Conservation (phyloP, 176 grass and related monocot species). For the Avena sativa region DNA sequence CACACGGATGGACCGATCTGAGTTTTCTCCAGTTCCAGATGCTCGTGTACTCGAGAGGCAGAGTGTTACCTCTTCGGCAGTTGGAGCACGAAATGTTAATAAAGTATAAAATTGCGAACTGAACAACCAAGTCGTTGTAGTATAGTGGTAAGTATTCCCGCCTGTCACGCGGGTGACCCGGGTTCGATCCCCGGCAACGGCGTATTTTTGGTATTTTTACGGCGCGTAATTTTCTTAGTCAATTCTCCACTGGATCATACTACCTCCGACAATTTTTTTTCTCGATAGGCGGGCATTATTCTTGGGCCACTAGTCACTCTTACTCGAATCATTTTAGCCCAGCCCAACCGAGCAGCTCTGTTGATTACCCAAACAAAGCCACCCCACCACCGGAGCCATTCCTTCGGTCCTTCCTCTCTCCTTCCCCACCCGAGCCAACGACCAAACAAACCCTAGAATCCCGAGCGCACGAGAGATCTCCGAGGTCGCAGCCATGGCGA, state of each 20-base stretch:
- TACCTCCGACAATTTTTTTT: too few relatives aligned
- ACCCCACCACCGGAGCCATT: neutral
- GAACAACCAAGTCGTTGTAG: neutral
- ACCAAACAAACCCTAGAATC: constrained; percentile 52
- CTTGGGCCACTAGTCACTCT: neutral
- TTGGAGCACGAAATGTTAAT: too few relatives aligned
- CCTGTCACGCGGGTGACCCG: constrained; percentile 69
- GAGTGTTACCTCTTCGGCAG: too few relatives aligned
- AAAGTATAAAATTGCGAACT: too few relatives aligned
- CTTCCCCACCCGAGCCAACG: constrained; percentile 37
- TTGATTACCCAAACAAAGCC: constrained; percentile 29
- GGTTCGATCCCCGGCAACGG: constrained; percentile 98
- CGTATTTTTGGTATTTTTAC: neutral
- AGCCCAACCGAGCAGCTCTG: neutral
- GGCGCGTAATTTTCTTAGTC: too few relatives aligned
- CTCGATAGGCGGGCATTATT: neutral
- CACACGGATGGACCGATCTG: too few relatives aligned
- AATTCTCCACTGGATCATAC: too few relatives aligned
- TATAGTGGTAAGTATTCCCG: constrained; percentile 25
- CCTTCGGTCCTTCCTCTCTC: neutral
- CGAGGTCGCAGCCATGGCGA: constrained; percentile 53
- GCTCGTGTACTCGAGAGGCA: too few relatives aligned
- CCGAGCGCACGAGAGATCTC: neutral
- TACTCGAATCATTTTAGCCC: neutral
- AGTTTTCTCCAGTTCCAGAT: too few relatives aligned